Percentiles rank a stretch among this genome's conserved stretches.
phyloP scores from a whole-genome alignment of 805 yeast genomes.

The Zygotorulaspora chibaensis region DNA sequence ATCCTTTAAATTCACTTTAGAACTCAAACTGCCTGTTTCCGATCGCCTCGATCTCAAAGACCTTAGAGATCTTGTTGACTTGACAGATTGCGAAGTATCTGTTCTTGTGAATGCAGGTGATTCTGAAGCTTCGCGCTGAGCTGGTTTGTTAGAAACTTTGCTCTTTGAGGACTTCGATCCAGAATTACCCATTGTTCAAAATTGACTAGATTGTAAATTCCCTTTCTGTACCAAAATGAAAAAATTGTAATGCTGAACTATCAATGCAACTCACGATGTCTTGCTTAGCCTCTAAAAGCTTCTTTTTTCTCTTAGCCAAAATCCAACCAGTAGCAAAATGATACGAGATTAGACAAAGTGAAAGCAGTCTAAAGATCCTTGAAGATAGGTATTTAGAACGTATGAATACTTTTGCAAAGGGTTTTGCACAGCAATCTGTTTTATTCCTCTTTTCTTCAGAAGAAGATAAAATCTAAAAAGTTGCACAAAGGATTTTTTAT shows the following conservation, averaged over 20 bases:
- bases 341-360: too few relatives aligned
- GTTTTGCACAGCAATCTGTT: not conserved
- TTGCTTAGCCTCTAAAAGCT: not conserved
- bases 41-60: slow-evolving; percentile 37
- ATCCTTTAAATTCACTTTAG: slow-evolving; percentile 9
- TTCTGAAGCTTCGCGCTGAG: slow-evolving; percentile 7
- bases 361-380: too few relatives aligned
- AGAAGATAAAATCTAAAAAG: not conserved
- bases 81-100: slow-evolving; percentile 50
- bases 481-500: slow-evolving; percentile 1
- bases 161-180: slow-evolving; percentile 40
- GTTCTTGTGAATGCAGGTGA: slow-evolving; percentile 47
- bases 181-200: slow-evolving; percentile 46
- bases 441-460: not conserved
- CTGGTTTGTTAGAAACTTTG: slow-evolving; percentile 11
- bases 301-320: not conserved
- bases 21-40: slow-evolving; percentile 28
- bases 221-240: not conserved
- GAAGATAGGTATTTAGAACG: too few relatives aligned
- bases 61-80: slow-evolving; percentile 44
- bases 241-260: not conserved
- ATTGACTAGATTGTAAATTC: not conserved
- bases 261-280: not conserved
- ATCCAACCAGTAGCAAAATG: not conserved
- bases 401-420: not conserved